Base-by-base conservation (phyloP, 108 stramenopile genomes). In the Nannochloropsis gaditana region DNA sequence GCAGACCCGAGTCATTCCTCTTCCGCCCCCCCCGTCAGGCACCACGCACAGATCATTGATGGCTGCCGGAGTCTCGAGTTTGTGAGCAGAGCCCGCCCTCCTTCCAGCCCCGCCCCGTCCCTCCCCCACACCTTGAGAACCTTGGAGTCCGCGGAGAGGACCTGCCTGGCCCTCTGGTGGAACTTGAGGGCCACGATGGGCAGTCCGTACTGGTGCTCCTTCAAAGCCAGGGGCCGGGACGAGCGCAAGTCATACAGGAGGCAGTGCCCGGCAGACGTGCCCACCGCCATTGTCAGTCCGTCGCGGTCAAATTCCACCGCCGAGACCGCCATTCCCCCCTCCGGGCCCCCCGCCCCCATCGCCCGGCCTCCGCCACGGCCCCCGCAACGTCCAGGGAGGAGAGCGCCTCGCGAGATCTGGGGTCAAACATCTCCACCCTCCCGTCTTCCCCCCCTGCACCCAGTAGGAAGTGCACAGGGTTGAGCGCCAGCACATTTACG, bases 171-270 rank as follows among this genome's bases (percentile, higher is more conserved):
- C 80, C 44, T 79, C 79, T 79, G 80, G 91, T 97, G 97, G 81
- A 95, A 97, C 82, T 94, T 93, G 83, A 96, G 82, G 9, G 94
- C 95, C 83, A 95, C 93, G 88, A 99, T 96, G 6, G 97, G 96
- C 80, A 96, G 89, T 45, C 96, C 97, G 90, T 96, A 94, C 86
- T 97, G 96, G 92, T 99, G 98, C 89, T 97, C 97, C 92, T 96
- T 95, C 45, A 96, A 88, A 80, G 92, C 90, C 19, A 96, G 79
- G 3, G 99, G 99, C 80, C 89, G 90, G 59, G 93, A 91, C 47
- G 96, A 94, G 9, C 99, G 92, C 84, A 99, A 93, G 87, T 99
- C 99, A 88, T 97, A 98, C 45, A 97, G 85, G 11, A 94, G 94
- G 41, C 95, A 96, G 73, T 93, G 90, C 1, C 97, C 99, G 41